Evolutionary conservation across 2,329 filamentous ascomycete genomes (phyloP).

Genomic region (Paraconiothyrium brasiliense): DNA sequence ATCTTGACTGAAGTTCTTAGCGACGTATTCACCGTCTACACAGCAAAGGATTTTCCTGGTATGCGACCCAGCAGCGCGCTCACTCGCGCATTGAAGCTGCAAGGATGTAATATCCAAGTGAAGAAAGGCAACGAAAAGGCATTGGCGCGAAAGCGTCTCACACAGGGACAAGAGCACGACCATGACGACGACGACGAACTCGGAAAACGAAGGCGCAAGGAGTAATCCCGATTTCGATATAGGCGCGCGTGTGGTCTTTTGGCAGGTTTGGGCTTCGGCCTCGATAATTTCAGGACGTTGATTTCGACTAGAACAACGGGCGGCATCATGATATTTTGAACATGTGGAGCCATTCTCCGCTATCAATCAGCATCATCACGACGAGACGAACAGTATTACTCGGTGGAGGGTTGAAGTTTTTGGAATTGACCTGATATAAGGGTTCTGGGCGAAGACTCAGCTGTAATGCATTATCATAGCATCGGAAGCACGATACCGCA

Average conservation of each 20-base stretch:
- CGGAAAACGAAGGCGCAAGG: conserved; percentile 48
- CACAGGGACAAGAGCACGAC: conserved; percentile 53
- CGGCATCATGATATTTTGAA: conserved; percentile 39
- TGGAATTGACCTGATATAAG: conserved; percentile 15
- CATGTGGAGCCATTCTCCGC: conserved; percentile 45
- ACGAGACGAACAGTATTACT: conserved; percentile 39
- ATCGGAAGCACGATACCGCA: conserved; percentile 48
- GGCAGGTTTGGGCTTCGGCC: conserved; percentile 15
- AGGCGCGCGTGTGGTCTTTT: not conserved
- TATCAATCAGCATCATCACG: conserved; percentile 47
- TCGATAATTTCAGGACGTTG: conserved; percentile 21
- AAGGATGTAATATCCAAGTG: conserved; percentile 84
- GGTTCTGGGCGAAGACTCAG: conserved; percentile 23
- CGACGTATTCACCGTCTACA: conserved; percentile 80
- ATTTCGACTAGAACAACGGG: conserved; percentile 33
- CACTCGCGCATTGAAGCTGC: conserved; percentile 77
- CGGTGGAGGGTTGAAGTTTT: conserved; percentile 20
- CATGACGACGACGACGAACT: conserved; percentile 48
- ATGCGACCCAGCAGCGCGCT: conserved; percentile 81
- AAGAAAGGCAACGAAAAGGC: conserved; percentile 83
- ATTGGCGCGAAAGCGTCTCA: conserved; percentile 52
- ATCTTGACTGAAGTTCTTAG: conserved; percentile 67
- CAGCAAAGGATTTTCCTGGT: conserved; percentile 85
- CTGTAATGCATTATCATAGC: conserved; percentile 45
- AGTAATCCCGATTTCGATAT: conserved; percentile 28